Base-by-base conservation (phyloP, 257 asterid genomes). In the Sherardia arvensis region DNA sequence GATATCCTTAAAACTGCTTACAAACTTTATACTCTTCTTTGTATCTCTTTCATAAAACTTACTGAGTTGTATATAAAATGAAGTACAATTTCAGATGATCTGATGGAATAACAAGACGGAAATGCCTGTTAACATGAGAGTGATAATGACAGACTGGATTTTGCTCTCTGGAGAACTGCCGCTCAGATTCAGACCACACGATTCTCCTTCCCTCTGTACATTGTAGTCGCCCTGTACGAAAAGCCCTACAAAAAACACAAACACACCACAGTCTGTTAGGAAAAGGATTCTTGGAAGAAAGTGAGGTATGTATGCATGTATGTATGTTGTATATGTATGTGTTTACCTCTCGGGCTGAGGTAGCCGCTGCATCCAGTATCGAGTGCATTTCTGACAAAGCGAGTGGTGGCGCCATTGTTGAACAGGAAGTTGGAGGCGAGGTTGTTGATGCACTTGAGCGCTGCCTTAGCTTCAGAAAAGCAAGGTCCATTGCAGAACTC, bases 401-500 rank as follows among this genome's bases (percentile, higher is more conserved):
- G 28, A 29, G 74, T 70, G 7, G 74, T 40, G 22, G 69, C 69
- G 8, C 61, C 22, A 21, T 70, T 70, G 38, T 8, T 28, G 64
- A 70, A 70, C 2, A 54, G 22, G n/a, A 70, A 70, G 40, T 49
- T 60, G 66, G 64, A 53, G 51, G 69, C 74, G 23, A 63, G 6
- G 1, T 21, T 64, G 38, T 63, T 38, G 29, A 70, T 43, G 58
- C 69, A 63, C 4, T 55, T 56, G 12, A 70, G 65, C 60, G 63
- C 2, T n/a, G 59, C 11, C n/a, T 28, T 70, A 8, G 69, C 55
- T 51, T 70, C 74, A 5, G 74, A 63, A 22, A 55, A 32, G 14
- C 69, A 70, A 29, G 69, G 65, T 45, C 69, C 69, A 15, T 70
- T 38, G 47, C 69, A 70, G 14, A 36, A 70, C 5, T 30, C 5